Evolutionary conservation across 164 flowering plant species (phyloP), one percentile per base, ranked within the genome.

Genomic region (Aristolochia fimbriata): DNA sequence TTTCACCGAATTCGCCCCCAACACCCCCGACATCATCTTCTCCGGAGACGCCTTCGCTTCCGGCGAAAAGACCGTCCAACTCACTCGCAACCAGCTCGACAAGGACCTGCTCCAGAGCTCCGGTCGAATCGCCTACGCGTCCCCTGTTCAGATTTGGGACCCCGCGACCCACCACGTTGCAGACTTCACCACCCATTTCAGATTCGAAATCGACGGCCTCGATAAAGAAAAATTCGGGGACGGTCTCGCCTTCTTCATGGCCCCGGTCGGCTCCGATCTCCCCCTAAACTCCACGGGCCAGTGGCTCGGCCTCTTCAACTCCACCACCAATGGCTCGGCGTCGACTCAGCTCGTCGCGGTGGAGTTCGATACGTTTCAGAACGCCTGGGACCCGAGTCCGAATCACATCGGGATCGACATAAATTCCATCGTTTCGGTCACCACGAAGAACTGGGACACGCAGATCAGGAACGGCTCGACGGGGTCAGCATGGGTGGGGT

Each of bases 181-280:
- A 1, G 71, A 74, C 21, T 74, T 70, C 58, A 43, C 27, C 4
- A 67, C 77, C 23, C 69, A 74, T 55, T 74, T 70, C 50, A 56
- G 51, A 4, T 74, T 74, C 56, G 58, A 53, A 48, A 74, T 70
- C 10, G 55, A 65, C 20, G 65, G 73, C 1, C 46, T 24, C 0
- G 20, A 22, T 16, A 10, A 6, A 1, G 1, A 57, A 8, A 0
- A 1, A 1, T 63, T 31, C 24, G 81, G 75, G 2, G 83, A 77
- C 58, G 89, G 89, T 15, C 43, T 84, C 0, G 70, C 78, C 16
- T 85, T 83, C 64, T 85, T 81, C 62, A 62, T 85, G 2, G 81
- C 85, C 6, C 76, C 81, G 0, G 15, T 6, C 1, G 59, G 37
- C 8, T 68, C 70, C 9, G 15, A 19, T 1, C n/a, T 76, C 0